Evolutionary conservation across 352 stramenopile species (phyloP), one percentile per base, ranked within the genome.

Genomic region (Pythium pyrilobum): DNA sequence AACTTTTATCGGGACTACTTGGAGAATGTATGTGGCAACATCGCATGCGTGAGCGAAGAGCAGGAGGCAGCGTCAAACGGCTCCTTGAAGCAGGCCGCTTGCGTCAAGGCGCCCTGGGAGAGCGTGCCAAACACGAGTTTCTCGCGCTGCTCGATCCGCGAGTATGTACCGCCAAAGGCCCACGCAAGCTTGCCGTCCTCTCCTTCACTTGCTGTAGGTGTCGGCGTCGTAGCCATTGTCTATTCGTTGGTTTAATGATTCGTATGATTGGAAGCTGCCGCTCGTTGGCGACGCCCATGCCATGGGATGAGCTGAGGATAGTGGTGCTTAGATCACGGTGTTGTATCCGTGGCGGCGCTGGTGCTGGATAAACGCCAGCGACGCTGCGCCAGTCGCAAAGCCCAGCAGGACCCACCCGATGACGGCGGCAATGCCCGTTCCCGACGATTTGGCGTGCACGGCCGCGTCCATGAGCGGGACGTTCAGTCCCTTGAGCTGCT

Each of bases 1-100:
- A 71, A 84, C 47, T 77, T 87, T 12, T 90, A 87, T 48, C 66
- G 70, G 10, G 48, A 69, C 6, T 88, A 85, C 43, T 50, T 90
- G 11, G 69, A 81, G 23, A 75, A 85, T 16, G 77, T 88, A 2
- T 90, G 79, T 34, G 72, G 69, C n/a, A 81, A 75, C 33, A 72
- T 90, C 4, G 52, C 51, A 2, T 90, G 79, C 36, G 71, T 85
- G 32, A 76, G 48, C 16, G 77, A 87, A 49, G 65, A 71, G 23
- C 51, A 84, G 18, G 74, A 83, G 29, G 24, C 28, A 11, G 54
- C 63, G 23, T 70, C 69, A 11, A 67, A 56, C 1, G 62, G 52
- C 21, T 66, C 71, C 12, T 38, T 67, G 2, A 64, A 63, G 31
- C 72, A 87, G 49, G 43, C 52, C 2, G 55, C 56, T 33, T 87